Conservation (phyloP, 176 grass and related monocot species). For the Hyparrhenia diplandra region DNA sequence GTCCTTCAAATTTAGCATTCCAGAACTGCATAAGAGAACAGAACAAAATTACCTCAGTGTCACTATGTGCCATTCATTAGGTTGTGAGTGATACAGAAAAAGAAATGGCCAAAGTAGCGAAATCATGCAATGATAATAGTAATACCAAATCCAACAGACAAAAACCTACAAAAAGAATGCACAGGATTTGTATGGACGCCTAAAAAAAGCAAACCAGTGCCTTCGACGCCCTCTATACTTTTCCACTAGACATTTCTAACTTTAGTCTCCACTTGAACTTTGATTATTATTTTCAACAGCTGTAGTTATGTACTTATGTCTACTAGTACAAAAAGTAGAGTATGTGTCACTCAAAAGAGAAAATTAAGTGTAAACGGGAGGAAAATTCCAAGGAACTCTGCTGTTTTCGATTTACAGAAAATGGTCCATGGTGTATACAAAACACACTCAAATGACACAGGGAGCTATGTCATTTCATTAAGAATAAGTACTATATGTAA, state of each 20-base stretch:
- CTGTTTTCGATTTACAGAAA: neutral
- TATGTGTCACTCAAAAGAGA: neutral
- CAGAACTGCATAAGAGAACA: conserved; percentile 51
- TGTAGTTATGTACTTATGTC: neutral
- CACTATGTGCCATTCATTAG: neutral
- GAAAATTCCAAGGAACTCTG: neutral
- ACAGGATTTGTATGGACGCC: neutral
- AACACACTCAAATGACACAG: neutral
- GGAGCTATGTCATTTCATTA: neutral
- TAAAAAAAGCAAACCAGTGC: neutral
- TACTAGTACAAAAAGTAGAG: neutral
- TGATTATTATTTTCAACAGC: neutral
- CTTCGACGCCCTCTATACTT: neutral
- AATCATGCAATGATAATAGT: neutral
- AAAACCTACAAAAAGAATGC: neutral
- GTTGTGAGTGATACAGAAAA: neutral
- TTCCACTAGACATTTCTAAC: neutral
- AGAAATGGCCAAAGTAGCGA: neutral
- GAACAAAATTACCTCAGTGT: neutral
- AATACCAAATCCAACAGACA: neutral
- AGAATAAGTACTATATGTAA: neutral
- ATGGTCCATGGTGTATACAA: neutral
- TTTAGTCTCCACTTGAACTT: neutral
- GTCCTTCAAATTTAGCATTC: conserved; percentile 91
- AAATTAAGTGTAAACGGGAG: neutral